Conservation (phyloP, 768 basidiomycete species). For the Termitomyces sp. region DNA sequence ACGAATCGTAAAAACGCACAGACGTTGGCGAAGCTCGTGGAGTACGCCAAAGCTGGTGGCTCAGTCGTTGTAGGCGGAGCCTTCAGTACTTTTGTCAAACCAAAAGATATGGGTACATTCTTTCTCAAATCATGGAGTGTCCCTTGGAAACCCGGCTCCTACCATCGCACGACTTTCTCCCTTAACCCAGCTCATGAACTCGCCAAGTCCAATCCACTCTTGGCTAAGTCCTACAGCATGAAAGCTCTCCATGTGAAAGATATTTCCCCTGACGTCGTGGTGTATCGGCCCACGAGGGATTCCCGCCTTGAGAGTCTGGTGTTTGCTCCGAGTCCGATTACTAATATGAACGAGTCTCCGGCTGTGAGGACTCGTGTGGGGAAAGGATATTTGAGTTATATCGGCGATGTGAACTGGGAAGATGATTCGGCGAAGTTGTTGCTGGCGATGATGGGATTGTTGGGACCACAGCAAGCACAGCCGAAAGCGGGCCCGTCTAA, state of each 20-base stretch:
- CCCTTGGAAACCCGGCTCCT: conserved; percentile 32
- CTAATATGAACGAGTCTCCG: conserved; percentile 15
- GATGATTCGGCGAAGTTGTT: conserved; percentile 21
- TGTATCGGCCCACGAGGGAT: conserved; percentile 25
- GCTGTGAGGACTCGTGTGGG: conserved; percentile 24
- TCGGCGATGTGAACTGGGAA: conserved; percentile 31
- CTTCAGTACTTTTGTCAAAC: conserved; percentile 25
- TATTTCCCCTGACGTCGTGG: conserved; percentile 22
- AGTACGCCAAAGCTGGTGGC: conserved; percentile 33
- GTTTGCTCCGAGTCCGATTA: conserved; percentile 14
- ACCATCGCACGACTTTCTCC: conserved; percentile 32
- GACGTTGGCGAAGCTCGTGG: conserved; percentile 26
- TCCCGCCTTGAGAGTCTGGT: conserved; percentile 24
- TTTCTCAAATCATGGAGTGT: conserved; percentile 28
- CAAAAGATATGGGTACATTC: conserved; percentile 20
- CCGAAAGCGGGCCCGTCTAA: not conserved
- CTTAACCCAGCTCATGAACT: conserved; percentile 26
- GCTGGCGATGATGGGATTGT: conserved; percentile 29
- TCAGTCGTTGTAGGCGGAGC: conserved; percentile 29
- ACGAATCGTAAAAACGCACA: conserved; percentile 15
- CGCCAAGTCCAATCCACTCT: conserved; percentile 23
- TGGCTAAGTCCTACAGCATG: conserved; percentile 33
- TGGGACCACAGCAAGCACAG: not conserved
- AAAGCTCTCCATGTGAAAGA: conserved; percentile 32
- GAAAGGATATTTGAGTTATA: conserved; percentile 32